Percentiles rank a stretch among this genome's conserved stretches.
Conservation (phyloP, 2,329 filamentous ascomycete species). For the Neopestalotiopsis sp. region DNA sequence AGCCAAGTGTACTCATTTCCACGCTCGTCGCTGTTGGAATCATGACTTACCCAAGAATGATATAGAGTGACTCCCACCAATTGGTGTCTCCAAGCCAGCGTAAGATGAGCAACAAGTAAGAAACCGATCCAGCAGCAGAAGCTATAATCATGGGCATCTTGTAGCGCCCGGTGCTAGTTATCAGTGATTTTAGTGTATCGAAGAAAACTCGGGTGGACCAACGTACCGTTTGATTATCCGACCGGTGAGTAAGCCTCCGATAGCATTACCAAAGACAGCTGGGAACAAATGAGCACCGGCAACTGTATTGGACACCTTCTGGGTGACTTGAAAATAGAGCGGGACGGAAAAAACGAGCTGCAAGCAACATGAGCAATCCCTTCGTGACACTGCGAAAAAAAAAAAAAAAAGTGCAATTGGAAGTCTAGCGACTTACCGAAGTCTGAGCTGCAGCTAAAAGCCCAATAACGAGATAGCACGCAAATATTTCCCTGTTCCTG, state of each 20-base stretch:
- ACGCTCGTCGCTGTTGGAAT: too few relatives aligned
- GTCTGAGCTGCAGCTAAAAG: constrained; percentile 25
- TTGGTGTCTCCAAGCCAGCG: constrained; percentile 49
- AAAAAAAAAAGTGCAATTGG: too few relatives aligned
- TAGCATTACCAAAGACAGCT: constrained; percentile 55
- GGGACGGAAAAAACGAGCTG: constrained; percentile 53
- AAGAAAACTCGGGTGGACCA: neutral
- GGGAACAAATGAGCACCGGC: constrained; percentile 52
- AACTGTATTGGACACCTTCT: constrained; percentile 45
- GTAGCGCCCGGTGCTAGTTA: constrained; percentile 43
- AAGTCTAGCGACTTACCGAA: neutral
- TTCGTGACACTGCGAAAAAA: too few relatives aligned
- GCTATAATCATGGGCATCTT: constrained; percentile 45
- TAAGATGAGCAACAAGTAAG: constrained; percentile 17
- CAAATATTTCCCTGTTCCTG: constrained; percentile 42
- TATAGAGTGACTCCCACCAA: constrained; percentile 44
- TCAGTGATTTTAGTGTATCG: neutral
- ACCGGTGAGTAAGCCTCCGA: constrained; percentile 52
- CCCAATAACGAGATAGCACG: constrained; percentile 42
- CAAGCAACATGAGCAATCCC: constrained; percentile 22
- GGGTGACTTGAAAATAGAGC: constrained; percentile 58
- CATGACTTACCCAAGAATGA: constrained; percentile 36
- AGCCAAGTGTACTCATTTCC: neutral
- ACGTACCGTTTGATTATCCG: constrained; percentile 41
- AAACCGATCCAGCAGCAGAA: constrained; percentile 18